Base-by-base conservation (phyloP, 2,329 filamentous ascomycete species). In the Paracorniculantispora psalliotae region DNA sequence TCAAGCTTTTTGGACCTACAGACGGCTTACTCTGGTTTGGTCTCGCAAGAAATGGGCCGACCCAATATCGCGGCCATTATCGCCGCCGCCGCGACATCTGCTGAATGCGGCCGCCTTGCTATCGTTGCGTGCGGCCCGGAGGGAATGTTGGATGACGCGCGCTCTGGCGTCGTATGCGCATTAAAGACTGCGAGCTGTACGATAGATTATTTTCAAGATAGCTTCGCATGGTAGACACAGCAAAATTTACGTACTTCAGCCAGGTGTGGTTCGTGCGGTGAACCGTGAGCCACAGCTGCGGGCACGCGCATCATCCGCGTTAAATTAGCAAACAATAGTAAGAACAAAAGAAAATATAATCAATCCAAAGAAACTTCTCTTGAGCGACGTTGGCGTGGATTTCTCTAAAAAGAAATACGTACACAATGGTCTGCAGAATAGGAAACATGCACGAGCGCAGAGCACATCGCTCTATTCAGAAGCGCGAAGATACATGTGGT, bases 61-160 rank as follows among this genome's bases (percentile, higher is more conserved):
- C 75, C 73, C 10, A 66, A 73, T 23, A 71, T 72, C 0, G 23
- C 63, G 0, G 64, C 61, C 9, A 69, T 76, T 26, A 67, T 79
- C 3, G 60, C 61, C 17, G 63, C 66, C 0, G 66, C 70, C 0
- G 68, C 64, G 1, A 63, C 62, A 4, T 59, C 28, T 15, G 43
- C 53, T 13, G 28, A 26, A 15, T 9, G 35, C 1, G 50, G 50
- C n/a, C 50, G 50, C 13, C 41, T 78, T 1, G 77, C 76, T 0
- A 68, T 80, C 0, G 68, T 79, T 5, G 74, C 74, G 0, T 80
- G 77, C 59, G 77, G 77, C 0, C 77, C 77, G 10, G 72, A 70
- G 3, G 68, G 65, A 37, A 75, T 79, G 75, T 74, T 74, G 0
- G 77, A 80, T 60, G 74, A 77, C 25, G 69, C 75, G 2, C 65